Conservation (phyloP, 179 eudicot genomes). For the Spinacia oleracea region DNA sequence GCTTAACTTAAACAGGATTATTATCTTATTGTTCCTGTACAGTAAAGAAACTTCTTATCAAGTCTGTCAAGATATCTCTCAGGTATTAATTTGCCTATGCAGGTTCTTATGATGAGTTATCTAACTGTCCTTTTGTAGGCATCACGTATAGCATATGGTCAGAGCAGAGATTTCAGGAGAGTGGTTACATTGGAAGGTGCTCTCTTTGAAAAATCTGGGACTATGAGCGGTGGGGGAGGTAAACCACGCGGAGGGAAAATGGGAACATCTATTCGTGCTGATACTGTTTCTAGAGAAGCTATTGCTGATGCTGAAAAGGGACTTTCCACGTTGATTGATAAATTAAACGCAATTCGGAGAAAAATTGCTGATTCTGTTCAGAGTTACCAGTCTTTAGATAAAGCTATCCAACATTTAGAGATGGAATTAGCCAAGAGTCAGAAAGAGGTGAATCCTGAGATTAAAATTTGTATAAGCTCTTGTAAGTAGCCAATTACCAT, state of each 20-base stretch:
- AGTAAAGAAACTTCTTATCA: neutral
- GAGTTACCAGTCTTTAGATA: slow-evolving; percentile 64
- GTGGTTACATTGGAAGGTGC: slow-evolving; percentile 94
- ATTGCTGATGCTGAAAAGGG: slow-evolving; percentile 71
- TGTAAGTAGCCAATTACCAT: neutral
- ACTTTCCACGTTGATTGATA: slow-evolving; percentile 55
- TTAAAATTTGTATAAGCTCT: neutral
- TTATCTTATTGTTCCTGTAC: neutral
- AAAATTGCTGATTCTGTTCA: slow-evolving; percentile 59
- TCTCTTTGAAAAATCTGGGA: slow-evolving; percentile 91
- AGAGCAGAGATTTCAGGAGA: slow-evolving; percentile 61
- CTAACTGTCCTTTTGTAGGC: slow-evolving; percentile 47
- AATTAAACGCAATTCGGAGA: slow-evolving; percentile 47
- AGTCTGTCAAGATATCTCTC: neutral
- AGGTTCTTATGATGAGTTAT: neutral
- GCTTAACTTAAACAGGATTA: neutral
- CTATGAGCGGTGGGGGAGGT: slow-evolving; percentile 96
- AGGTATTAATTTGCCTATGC: neutral
- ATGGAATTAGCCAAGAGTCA: slow-evolving; percentile 85
- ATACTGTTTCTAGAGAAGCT: slow-evolving; percentile 83
- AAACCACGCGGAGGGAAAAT: slow-evolving; percentile 98
- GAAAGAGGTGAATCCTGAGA: slow-evolving; percentile 61
- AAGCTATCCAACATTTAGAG: slow-evolving; percentile 55
- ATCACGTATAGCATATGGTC: slow-evolving; percentile 86
- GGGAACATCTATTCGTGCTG: slow-evolving; percentile 83